These are phyloP conservation scores for Edaphochlamys debaryana DNA, from an alignment of 139 green algal genomes.

Conservation along the genomic window DNA sequence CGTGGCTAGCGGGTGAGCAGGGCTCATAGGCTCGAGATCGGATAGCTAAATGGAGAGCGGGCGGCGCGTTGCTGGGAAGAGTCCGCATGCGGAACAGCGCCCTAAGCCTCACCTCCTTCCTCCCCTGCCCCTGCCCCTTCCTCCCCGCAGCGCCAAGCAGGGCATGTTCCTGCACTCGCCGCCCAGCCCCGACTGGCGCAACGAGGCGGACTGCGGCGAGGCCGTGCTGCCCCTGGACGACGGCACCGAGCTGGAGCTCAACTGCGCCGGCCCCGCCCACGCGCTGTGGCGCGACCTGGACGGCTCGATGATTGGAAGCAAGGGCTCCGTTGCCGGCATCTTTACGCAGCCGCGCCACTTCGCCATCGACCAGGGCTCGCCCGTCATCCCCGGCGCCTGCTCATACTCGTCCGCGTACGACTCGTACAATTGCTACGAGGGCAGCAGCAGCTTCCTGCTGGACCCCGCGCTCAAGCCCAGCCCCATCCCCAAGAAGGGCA, in stretches of 20 bases:
- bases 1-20: constrained; percentile 30
- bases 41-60: no score
- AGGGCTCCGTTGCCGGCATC: constrained; percentile 7
- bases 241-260: constrained; percentile 50
- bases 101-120: no score
- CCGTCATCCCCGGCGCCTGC: constrained; percentile 53
- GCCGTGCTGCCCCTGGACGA: constrained; percentile 16
- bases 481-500: constrained; percentile 43
- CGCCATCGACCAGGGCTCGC: constrained; percentile 51
- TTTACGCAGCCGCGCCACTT: background rate
- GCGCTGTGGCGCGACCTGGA: constrained; percentile 59
- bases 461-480: constrained; percentile 33
- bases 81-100: no score
- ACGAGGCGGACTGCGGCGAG: constrained; percentile 55
- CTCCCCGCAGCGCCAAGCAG: background rate
- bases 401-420: constrained; percentile 24
- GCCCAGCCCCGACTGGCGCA: constrained; percentile 53
- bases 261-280: constrained; percentile 67
- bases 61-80: no score
- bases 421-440: constrained; percentile 46
- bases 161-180: constrained; percentile 44
- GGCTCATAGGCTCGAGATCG: no score
- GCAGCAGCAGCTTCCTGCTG: constrained; percentile 32
- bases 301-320: constrained; percentile 27
- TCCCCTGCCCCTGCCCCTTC: no score